A percentile compares a stretch with the other conserved stretches of the same genome.
These are phyloP conservation scores for Dendrobium chrysotoxum DNA, from an alignment of 106 monocot genomes.

Conservation along the genomic window DNA sequence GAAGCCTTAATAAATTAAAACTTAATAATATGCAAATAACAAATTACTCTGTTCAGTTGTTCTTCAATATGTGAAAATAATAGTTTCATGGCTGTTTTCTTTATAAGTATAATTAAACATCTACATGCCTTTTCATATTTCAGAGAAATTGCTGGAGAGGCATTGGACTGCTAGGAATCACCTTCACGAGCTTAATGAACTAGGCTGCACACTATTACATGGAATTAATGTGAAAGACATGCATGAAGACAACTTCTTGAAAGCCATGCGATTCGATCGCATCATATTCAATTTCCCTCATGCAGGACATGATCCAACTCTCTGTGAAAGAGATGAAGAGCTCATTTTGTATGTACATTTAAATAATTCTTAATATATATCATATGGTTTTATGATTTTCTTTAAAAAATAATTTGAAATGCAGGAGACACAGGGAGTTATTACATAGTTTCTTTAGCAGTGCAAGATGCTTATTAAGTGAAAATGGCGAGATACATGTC, in stretches of 20 bases:
- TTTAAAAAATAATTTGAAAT: no score
- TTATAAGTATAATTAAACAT: no score
- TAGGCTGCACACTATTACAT: slow-evolving; percentile 12
- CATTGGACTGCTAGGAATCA: slow-evolving; percentile 3
- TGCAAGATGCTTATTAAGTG: neutral
- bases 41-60: no score
- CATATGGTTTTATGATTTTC: no score
- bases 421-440: slow-evolving; percentile 1
- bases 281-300: slow-evolving; percentile 35
- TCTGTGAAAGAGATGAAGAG: neutral
- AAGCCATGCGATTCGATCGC: no score
- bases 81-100: no score
- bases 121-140: no score
- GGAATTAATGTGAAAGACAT: slow-evolving; percentile 19
- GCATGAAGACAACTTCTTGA: neutral
- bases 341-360: neutral
- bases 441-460: neutral
- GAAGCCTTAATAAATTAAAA: no score
- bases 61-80: no score
- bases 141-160: slow-evolving; percentile 5
- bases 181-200: neutral
- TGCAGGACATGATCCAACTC: slow-evolving; percentile 19
- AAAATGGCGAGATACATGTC: slow-evolving; percentile 12
- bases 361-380: no score
- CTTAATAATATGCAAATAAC: no score